Conservation (phyloP, 108 stramenopile species). For the Aurantiochytrium sp. region DNA sequence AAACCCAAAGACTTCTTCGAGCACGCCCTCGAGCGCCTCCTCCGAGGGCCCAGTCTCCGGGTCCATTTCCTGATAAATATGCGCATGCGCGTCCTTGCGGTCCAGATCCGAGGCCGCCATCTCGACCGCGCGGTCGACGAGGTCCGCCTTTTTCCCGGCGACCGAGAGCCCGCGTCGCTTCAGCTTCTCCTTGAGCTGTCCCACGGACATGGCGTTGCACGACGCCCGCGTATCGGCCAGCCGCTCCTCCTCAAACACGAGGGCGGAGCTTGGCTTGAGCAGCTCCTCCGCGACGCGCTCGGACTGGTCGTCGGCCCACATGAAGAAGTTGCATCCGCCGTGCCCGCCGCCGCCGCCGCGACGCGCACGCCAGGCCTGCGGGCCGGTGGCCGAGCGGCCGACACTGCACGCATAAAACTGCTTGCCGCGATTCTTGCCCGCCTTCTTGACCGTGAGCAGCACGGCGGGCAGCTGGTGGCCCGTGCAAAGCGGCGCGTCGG, state of each 20-base stretch:
- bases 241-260: background rate
- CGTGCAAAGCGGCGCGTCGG: background rate
- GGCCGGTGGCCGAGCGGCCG: background rate
- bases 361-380: background rate
- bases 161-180: background rate
- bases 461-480: background rate
- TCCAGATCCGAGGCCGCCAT: background rate
- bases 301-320: constrained; percentile 3
- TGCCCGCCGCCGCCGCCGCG: background rate
- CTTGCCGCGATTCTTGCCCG: background rate
- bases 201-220: background rate
- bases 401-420: background rate
- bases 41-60: background rate
- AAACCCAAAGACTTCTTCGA: constrained; percentile 67
- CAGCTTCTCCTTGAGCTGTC: background rate
- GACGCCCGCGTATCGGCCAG: background rate
- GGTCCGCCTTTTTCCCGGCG: background rate
- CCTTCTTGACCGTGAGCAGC: background rate
- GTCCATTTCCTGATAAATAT: background rate
- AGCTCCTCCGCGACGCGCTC: background rate
- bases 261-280: background rate
- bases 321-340: constrained; percentile 18
- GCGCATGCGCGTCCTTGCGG: background rate
- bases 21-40: constrained; percentile 41
- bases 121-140: background rate